Conservation (phyloP, 169 alveolate species). For the Amoebophrya sp. region DNA sequence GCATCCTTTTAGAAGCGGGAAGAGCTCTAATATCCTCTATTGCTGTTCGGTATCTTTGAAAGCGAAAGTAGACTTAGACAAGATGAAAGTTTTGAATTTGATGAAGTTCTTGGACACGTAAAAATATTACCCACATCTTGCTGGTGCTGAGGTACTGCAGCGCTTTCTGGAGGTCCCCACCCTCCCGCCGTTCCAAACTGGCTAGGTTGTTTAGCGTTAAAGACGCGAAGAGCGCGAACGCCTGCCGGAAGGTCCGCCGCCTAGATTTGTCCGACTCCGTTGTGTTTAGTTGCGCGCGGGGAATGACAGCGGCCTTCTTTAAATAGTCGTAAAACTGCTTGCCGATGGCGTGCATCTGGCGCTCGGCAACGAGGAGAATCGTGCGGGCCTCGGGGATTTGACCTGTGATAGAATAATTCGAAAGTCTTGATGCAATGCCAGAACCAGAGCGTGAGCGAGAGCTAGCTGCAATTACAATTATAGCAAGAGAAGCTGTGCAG, state of each 20-base stretch:
- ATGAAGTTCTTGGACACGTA: too few relatives aligned
- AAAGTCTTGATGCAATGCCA: too few relatives aligned
- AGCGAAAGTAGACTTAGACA: too few relatives aligned
- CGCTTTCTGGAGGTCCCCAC: not conserved
- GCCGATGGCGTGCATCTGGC: not conserved
- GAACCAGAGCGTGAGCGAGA: too few relatives aligned
- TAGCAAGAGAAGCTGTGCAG: too few relatives aligned
- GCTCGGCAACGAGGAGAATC: not conserved
- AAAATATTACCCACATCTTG: not conserved
- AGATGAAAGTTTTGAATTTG: too few relatives aligned
- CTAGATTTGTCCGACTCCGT: too few relatives aligned
- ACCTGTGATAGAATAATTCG: too few relatives aligned
- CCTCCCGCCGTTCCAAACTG: not conserved
- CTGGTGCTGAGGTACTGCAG: not conserved
- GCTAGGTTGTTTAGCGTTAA: not conserved
- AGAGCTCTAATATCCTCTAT: too few relatives aligned
- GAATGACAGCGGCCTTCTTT: not conserved
- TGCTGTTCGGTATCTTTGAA: too few relatives aligned
- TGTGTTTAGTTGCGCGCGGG: not conserved
- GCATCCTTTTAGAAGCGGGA: too few relatives aligned
- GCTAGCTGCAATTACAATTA: too few relatives aligned
- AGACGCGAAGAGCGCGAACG: not conserved
- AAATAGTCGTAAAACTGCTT: conserved; percentile 4
- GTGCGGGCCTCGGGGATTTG: conserved; percentile 18
- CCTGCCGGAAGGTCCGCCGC: not conserved